phyloP scores from a whole-genome alignment of 164 flowering plant genomes.

The Aristolochia fimbriata region DNA sequence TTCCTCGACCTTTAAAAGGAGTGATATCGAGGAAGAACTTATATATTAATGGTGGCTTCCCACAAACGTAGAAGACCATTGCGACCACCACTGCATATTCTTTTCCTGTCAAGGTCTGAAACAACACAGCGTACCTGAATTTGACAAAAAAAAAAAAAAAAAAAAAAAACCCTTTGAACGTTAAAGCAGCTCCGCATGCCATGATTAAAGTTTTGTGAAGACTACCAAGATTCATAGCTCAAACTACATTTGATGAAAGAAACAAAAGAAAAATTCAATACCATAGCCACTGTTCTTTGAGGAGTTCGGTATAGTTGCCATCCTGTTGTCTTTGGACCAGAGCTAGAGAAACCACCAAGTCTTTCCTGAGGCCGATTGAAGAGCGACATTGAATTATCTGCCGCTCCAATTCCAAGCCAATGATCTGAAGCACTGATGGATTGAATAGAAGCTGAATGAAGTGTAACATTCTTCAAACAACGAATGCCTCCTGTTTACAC shows the following conservation, averaged over 20 bases:
- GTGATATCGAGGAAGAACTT: background rate
- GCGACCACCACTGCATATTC: conserved; percentile 96
- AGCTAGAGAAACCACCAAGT: conserved; percentile 57
- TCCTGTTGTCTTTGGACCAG: conserved; percentile 67
- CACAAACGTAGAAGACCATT: conserved; percentile 89
- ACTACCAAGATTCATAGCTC: no score
- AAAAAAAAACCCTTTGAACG: no score
- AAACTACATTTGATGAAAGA: background rate
- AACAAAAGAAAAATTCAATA: conserved; percentile 13
- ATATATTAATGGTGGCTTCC: conserved; percentile 98
- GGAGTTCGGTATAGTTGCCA: conserved; percentile 99
- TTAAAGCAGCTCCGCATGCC: background rate
- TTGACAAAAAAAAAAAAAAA: background rate
- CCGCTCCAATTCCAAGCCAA: conserved; percentile 96
- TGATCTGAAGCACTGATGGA: conserved; percentile 93
- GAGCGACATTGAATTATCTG: conserved; percentile 98
- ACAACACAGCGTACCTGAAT: conserved; percentile 83
- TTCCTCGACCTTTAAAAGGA: background rate
- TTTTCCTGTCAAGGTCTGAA: conserved; percentile 92
- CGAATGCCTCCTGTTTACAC: conserved; percentile 55
- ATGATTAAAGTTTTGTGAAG: background rate
- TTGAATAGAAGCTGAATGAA: conserved; percentile 60
- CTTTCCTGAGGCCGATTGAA: conserved; percentile 96
- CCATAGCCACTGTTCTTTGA: conserved; percentile 77
- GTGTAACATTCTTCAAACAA: conserved; percentile 84